Evolutionary conservation across 169 alveolate genomes (phyloP), one percentile per base, ranked within the genome.

Genomic region (Cryptosporidium parvum): DNA sequence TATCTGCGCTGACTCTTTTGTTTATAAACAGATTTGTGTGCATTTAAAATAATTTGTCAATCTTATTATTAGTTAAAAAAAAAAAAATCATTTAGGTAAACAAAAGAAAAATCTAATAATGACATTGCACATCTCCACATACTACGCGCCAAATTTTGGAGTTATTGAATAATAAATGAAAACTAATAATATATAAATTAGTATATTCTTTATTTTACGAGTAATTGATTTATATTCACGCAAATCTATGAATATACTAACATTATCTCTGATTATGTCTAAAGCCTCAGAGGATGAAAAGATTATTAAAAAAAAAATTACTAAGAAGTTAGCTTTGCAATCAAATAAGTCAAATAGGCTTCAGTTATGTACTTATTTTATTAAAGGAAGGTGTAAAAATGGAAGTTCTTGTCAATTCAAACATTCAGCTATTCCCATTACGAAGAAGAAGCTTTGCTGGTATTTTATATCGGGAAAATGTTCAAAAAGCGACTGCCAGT

Each of bases 61-160:
- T 8, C 18, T 23, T 56, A 3, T n/a, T 21, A 56, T 56, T 5
- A 5, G 0, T 52, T 52, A 52, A 52, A 52, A 21, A 56, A n/a
- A 23, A 23, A 31, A 31, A 31, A 31, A 0, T 31, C 35, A 8
- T 10, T 53, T 53, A 3, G 10, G 3, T 7, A 16, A 12, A 0
- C 23, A 33, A 29, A 7, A 14, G 52, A 65, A 62, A 65, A 80
- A 80, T 80, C 89, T 80, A 80, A 44, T 26, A 80, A 80, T 80
- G 89, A 80, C 89, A 23, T 80, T 42, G 56, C 35, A 44, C 71
- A 80, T 80, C 89, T 62, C 89, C 89, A 80, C 89, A 80, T 80
- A 44, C 37, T 45, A 48, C 56, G 89, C 89, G 89, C 89, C 89
- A 80, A 61, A 39, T 29, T 45, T 3, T 9, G 35, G 26, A 56